Percentiles rank a stretch among this genome's conserved stretches.
Conservation (phyloP, 371 early-diverging fungal species). For the Mortierella sp. region DNA sequence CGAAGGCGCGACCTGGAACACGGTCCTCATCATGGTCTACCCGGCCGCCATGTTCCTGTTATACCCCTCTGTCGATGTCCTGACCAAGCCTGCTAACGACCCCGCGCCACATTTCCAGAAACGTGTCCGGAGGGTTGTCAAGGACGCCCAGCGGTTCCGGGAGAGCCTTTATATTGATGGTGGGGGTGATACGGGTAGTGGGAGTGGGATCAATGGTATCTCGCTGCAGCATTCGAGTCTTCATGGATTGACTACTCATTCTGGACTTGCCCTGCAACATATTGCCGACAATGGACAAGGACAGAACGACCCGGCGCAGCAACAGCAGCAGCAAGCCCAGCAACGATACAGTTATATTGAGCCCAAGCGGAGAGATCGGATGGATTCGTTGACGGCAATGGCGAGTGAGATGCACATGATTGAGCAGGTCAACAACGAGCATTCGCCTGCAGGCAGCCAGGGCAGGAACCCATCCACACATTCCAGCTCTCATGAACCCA, state of each 20-base stretch:
- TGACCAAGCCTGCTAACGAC: slow-evolving; percentile 46
- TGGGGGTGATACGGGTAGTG: slow-evolving; percentile 21
- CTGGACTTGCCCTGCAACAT: slow-evolving; percentile 2
- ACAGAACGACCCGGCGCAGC: background rate
- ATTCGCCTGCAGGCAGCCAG: slow-evolving; percentile 7
- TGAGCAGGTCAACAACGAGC: slow-evolving; percentile 25
- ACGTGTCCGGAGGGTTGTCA: slow-evolving; percentile 37
- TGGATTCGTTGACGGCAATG: slow-evolving; percentile 47
- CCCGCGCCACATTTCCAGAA: slow-evolving; percentile 39
- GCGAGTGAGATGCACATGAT: slow-evolving; percentile 44
- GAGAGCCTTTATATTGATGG: slow-evolving; percentile 40
- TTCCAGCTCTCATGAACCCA: background rate
- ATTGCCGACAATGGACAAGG: slow-evolving; percentile 10
- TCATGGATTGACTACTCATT: slow-evolving; percentile 35
- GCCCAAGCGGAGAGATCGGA: slow-evolving; percentile 37
- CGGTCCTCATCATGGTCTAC: slow-evolving; percentile 36
- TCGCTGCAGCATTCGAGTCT: slow-evolving; percentile 20
- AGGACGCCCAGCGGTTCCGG: slow-evolving; percentile 43
- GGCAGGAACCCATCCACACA: background rate
- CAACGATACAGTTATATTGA: slow-evolving; percentile 32
- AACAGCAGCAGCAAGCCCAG: slow-evolving; percentile 20
- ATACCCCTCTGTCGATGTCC: slow-evolving; percentile 48
- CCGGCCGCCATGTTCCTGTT: slow-evolving; percentile 55
- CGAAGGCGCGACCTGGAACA: slow-evolving; percentile 39
- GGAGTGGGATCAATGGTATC: slow-evolving; percentile 24